Evolutionary conservation across 106 monocot species (phyloP).

Genomic region (Ottelia alismoides): DNA sequence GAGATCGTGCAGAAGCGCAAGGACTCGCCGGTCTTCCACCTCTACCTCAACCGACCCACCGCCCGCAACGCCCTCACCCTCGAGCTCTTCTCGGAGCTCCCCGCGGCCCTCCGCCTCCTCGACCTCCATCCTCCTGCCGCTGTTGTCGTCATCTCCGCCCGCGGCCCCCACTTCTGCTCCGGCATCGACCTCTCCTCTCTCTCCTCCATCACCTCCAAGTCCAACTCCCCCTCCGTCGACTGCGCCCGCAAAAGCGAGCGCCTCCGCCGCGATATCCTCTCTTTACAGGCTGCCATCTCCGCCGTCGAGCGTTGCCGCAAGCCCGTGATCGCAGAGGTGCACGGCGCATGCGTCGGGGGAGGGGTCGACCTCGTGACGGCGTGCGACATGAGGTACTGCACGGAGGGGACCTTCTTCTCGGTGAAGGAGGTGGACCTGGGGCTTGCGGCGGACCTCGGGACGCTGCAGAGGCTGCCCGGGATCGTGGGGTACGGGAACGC

Average conservation of each 20-base stretch:
- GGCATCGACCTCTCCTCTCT: conserved; percentile 66
- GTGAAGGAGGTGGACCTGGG: conserved; percentile 91
- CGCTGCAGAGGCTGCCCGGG: conserved; percentile 72
- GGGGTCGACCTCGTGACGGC: conserved; percentile 68
- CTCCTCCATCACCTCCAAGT: conserved; percentile 7
- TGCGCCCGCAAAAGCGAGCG: conserved; percentile 17
- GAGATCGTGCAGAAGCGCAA: conserved; percentile 36
- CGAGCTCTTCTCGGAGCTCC: conserved; percentile 71
- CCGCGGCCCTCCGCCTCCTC: conserved; percentile 68
- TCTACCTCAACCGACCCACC: conserved; percentile 68
- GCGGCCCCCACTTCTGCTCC: conserved; percentile 75
- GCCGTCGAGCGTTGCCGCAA: conserved; percentile 64
- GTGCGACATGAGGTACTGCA: conserved; percentile 82
- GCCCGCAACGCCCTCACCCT: conserved; percentile 61
- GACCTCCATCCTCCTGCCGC: conserved; percentile 36
- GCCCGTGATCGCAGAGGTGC: conserved; percentile 81
- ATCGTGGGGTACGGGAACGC: conserved; percentile 88
- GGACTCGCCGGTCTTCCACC: conserved; percentile 37
- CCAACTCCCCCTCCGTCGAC: conserved; percentile 2
- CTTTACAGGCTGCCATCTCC: conserved; percentile 48
- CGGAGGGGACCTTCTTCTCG: conserved; percentile 45
- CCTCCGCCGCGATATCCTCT: conserved; percentile 52
- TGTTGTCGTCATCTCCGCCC: conserved; percentile 48
- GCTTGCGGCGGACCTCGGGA: conserved; percentile 73
- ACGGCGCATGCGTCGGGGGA: conserved; percentile 87